Conservation (phyloP, 129 eudicot genomes). For the Tagetes patula region DNA sequence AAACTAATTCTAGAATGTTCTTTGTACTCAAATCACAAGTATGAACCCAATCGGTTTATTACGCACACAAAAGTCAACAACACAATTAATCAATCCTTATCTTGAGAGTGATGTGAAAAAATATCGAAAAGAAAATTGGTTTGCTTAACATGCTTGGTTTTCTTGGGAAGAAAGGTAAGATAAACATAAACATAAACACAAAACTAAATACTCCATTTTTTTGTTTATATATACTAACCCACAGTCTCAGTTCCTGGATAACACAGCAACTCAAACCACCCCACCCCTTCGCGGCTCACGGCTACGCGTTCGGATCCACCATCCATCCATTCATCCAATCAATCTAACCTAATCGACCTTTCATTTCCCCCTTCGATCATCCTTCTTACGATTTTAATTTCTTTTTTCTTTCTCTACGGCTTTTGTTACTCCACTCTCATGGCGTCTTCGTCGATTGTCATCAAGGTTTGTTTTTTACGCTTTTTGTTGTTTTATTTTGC, state of each 20-base stretch:
- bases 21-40: neutral
- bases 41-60: neutral
- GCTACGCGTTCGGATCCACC: slow-evolving; percentile 31
- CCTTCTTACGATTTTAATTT: slow-evolving; percentile 6
- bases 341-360: slow-evolving; percentile 2
- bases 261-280: slow-evolving; percentile 1
- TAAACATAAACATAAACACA: neutral
- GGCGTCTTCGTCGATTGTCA: slow-evolving; percentile 38
- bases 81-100: neutral
- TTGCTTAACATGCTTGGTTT: slow-evolving; percentile 25
- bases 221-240: too few species aligned
- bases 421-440: slow-evolving; percentile 29
- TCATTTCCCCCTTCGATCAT: neutral
- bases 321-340: neutral
- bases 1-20: neutral
- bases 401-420: neutral
- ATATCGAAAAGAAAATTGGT: neutral
- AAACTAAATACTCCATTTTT: too few species aligned
- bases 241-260: neutral
- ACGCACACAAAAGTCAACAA: neutral
- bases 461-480: slow-evolving; percentile 31
- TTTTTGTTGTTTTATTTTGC: neutral
- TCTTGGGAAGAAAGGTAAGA: slow-evolving; percentile 33
- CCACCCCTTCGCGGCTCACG: slow-evolving; percentile 38
- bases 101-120: slow-evolving; percentile 10